Evolutionary conservation across 345 rosid species (phyloP).

Genomic region (Heritiera littoralis): DNA sequence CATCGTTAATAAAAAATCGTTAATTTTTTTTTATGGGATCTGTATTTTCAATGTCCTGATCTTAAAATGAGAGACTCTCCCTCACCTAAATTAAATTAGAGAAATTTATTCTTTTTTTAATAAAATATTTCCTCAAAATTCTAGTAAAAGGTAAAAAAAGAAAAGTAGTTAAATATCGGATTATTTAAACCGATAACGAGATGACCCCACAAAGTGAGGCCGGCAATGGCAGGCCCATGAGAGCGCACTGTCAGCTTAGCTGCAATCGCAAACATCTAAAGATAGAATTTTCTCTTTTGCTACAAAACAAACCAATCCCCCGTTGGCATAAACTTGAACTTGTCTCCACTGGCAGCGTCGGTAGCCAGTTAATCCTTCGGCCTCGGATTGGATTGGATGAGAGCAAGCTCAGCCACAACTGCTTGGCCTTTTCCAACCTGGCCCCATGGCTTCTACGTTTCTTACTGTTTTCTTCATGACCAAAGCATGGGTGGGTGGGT

Average conservation of each 20-base stretch:
- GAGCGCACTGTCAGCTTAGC: not conserved
- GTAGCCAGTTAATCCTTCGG: not conserved
- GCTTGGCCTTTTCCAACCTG: not conserved
- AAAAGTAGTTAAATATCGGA: not conserved
- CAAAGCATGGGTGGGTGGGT: not conserved
- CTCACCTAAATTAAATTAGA: too few species aligned
- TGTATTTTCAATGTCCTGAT: too few species aligned
- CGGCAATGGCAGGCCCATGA: not conserved
- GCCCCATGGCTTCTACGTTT: not conserved
- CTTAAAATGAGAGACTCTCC: too few species aligned
- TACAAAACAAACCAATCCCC: conserved; percentile 1
- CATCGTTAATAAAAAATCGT: too few species aligned
- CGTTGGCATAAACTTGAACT: not conserved
- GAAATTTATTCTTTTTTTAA: too few species aligned
- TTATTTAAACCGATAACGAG: not conserved
- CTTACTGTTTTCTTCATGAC: not conserved
- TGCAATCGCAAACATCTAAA: not conserved
- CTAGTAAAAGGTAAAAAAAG: too few species aligned
- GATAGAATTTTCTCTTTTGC: not conserved
- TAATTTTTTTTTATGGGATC: too few species aligned
- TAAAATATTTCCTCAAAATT: too few species aligned
- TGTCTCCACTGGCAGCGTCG: conserved; percentile 15
- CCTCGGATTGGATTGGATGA: not conserved
- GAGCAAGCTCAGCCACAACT: not conserved
- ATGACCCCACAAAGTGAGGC: not conserved